Evolutionary conservation across 805 yeast species (phyloP).

Genomic region (Sporopachydermia lactativora): DNA sequence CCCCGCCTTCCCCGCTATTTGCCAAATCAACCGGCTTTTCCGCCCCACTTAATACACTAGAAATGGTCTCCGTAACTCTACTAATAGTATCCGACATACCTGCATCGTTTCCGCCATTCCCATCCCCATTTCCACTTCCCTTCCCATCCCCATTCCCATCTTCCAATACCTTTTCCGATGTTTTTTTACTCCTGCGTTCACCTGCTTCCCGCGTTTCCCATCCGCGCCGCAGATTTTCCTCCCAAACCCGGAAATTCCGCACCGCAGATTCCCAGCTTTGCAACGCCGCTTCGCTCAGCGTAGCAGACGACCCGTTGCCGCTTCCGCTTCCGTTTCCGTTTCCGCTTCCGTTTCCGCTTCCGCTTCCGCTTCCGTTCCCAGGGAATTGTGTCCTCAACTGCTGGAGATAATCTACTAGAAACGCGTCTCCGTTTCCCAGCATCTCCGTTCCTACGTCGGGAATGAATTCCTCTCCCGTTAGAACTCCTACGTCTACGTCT

Average conservation of each 20-base stretch:
- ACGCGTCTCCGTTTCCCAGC: neutral
- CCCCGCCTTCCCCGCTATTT: neutral
- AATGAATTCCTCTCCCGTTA: neutral
- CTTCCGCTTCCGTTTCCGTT: neutral
- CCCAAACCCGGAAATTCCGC: neutral
- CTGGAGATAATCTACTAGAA: neutral
- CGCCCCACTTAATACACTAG: neutral
- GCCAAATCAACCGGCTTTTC: too few species aligned
- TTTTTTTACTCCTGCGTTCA: neutral
- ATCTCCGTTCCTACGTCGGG: neutral
- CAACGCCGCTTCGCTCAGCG: neutral
- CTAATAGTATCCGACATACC: neutral
- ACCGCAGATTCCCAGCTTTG: conserved; percentile 1
- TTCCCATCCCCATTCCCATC: too few species aligned
- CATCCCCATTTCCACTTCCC: too few species aligned
- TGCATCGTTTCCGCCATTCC: too few species aligned
- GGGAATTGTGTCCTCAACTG: neutral
- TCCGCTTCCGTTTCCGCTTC: neutral
- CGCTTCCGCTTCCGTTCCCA: neutral
- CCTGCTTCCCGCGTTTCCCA: conserved; percentile 1
- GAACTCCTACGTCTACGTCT: neutral
- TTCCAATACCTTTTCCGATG: neutral
- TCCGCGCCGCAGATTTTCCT: neutral
- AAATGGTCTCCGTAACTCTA: neutral
- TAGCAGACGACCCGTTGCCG: neutral